Evolutionary conservation across 2,329 filamentous ascomycete genomes (phyloP), one percentile per base, ranked within the genome.

Genomic region (Sporothrix brunneoviolacea): DNA sequence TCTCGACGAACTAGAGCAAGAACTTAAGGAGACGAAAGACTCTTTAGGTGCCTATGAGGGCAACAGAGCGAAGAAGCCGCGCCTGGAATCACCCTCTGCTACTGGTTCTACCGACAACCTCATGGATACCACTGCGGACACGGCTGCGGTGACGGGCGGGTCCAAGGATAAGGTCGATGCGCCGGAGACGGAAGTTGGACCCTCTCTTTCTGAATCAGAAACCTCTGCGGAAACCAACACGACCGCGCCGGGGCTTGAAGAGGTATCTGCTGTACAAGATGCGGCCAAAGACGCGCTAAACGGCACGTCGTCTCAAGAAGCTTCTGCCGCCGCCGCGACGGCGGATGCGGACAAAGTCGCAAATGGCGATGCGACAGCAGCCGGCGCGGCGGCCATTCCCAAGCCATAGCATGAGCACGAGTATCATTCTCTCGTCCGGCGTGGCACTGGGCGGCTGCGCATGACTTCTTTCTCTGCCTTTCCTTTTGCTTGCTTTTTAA

Each of bases 1-100:
- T 45, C 72, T 95, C n/a, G 85, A 88, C 51, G 88, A 94, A 58
- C 71, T 90, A 38, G 86, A 91, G 62, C 74, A 77, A 33, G 78
- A 80, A 63, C 63, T 76, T 1, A 72, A 70, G 47, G 68, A 66
- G 13, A 57, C 60, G 10, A 64, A 60, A 45, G 62, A 62, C 18
- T 49, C 61, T 5, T 52, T 62, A 2, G 58, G 59, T 8, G 48
- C 42, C 19, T 55, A 62, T 19, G 64, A 65, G 37, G 58, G 40
- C 57, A 59, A 50, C 36, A 57, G 57, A 22, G 58, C 59, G 22
- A 68, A 68, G 58, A 63, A 55, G 55, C 54, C 57, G 16, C 63
- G 65, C 6, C 47, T 66, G 3, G 61, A 43, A 19, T 27, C 18
- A 42, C 32, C 19, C 10, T 27, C 21, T 5, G 40, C 40, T 9